A percentile compares a stretch with the other conserved stretches of the same genome.
phyloP scores from a whole-genome alignment of 2,329 filamentous ascomycete genomes.

The Colletotrichum cuscutae region DNA sequence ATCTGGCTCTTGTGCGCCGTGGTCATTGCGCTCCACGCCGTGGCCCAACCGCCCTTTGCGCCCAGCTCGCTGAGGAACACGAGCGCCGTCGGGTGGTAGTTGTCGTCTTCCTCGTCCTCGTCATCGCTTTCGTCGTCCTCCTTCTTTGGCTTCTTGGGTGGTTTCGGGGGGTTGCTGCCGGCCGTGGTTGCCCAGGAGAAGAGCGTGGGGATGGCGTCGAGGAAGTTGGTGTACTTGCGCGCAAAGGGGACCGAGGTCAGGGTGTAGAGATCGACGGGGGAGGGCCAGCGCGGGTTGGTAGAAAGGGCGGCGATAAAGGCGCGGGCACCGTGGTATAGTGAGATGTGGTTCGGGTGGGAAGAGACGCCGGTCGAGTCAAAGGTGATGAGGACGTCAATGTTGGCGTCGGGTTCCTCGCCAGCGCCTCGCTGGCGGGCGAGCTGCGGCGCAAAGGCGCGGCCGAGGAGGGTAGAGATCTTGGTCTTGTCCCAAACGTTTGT shows the following conservation, averaged over 20 bases:
- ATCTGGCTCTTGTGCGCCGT: slow-evolving; percentile 93
- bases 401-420: slow-evolving; percentile 53
- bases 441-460: slow-evolving; percentile 78
- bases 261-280: slow-evolving; percentile 87
- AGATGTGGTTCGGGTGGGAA: slow-evolving; percentile 92
- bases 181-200: slow-evolving; percentile 59
- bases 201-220: slow-evolving; percentile 82
- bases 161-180: slow-evolving; percentile 34
- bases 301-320: slow-evolving; percentile 75
- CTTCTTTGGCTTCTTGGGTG: slow-evolving; percentile 27
- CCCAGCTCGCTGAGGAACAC: slow-evolving; percentile 79
- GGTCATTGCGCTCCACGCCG: slow-evolving; percentile 88
- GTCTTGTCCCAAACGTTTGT: slow-evolving; percentile 77
- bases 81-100: slow-evolving; percentile 65
- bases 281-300: slow-evolving; percentile 71
- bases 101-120: slow-evolving; percentile 42
- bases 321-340: slow-evolving; percentile 84
- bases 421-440: slow-evolving; percentile 51
- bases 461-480: slow-evolving; percentile 76
- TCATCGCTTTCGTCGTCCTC: slow-evolving; percentile 43
- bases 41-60: slow-evolving; percentile 59
- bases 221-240: slow-evolving; percentile 83
- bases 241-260: slow-evolving; percentile 76
- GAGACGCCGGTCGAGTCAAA: slow-evolving; percentile 89
- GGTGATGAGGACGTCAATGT: slow-evolving; percentile 86